Conservation (phyloP, 2,329 filamentous ascomycete species). For the Fusarium sororula region DNA sequence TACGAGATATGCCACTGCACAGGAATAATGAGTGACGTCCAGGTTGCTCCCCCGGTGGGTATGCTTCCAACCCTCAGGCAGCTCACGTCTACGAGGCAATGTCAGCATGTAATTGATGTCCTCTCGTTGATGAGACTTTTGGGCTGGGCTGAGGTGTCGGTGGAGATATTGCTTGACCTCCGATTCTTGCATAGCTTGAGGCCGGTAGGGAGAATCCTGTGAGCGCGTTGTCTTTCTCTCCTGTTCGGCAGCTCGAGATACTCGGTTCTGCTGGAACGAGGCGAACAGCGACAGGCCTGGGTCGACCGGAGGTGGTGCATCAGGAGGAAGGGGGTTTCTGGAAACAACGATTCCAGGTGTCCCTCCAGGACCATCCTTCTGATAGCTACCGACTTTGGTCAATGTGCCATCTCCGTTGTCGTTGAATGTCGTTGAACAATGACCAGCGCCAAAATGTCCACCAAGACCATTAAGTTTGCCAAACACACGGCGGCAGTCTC, state of each 20-base stretch:
- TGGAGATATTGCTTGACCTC: constrained; percentile 39
- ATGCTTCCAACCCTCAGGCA: constrained; percentile 42
- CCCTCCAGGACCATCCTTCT: constrained; percentile 19
- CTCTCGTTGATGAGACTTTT: constrained; percentile 27
- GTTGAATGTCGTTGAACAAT: constrained; percentile 46
- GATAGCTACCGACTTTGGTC: constrained; percentile 42
- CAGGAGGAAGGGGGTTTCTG: constrained; percentile 31
- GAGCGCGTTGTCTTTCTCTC: constrained; percentile 1
- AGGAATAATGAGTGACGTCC: constrained; percentile 39
- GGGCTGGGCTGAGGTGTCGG: constrained; percentile 25
- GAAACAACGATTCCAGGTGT: constrained; percentile 45
- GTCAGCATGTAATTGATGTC: constrained; percentile 39
- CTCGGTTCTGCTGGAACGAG: constrained; percentile 8
- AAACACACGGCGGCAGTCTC: constrained; percentile 48
- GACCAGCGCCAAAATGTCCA: constrained; percentile 41
- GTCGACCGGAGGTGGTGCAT: constrained; percentile 30
- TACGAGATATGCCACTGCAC: constrained; percentile 46
- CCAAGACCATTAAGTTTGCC: constrained; percentile 32
- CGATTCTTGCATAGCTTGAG: not conserved
- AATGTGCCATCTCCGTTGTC: constrained; percentile 55
- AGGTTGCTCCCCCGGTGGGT: constrained; percentile 34
- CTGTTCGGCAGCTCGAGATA: not conserved
- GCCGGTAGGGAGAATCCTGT: not conserved
- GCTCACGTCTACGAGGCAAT: constrained; percentile 35
- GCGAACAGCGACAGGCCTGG: constrained; percentile 22